Base-by-base conservation (phyloP, 805 yeast species). In the Wickerhamiella dianesei region DNA sequence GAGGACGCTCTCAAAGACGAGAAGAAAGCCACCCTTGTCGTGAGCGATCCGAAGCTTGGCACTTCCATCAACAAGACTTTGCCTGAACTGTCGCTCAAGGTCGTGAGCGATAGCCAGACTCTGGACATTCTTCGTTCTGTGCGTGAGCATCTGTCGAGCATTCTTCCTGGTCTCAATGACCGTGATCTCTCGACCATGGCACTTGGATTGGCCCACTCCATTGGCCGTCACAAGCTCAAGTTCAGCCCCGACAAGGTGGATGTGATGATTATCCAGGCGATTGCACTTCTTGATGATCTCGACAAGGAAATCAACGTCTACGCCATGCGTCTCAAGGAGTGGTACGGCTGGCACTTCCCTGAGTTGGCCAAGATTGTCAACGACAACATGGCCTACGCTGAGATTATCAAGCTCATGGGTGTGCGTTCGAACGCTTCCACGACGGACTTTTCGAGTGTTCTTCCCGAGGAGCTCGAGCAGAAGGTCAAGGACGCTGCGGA, bases 331-430 rank as follows among this genome's bases (percentile, higher is more conserved):
- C 79, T 89, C 70, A 92, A 89, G 72, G 98, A 92, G 72, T 92
- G 98, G 98, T 92, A 92, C 71, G 98, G 98, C 56, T 92, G 98
- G 98, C 98, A 92, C 69, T 92, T 92, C 80, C 98, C 98, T 37
- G 98, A 92, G 69, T 78, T 92, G 78, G 96, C 96, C 60, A 92
- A 92, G 76, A 86, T 89, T 66, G 83, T 92, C 59, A 79, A 82
- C 56, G 98, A 89, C 70, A 88, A 95, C 56, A 89, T 85, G 59
- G 96, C 96, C 42, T 89, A 79, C 67, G 97, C 97, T 52, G 82
- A 94, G 72, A 83, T 87, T 58, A 84, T 92, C 63, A 76, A 87
- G 68, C 74, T 80, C 58, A 87, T 92, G 96, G 97, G 97, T 57
- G 70, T 84, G 58, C 79, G 98, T 73, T 74, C 95, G 47, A 86